These are phyloP conservation scores for Lasiodiplodia hormozganensis DNA, from an alignment of 2,329 filamentous ascomycete genomes.

Conservation along the genomic window DNA sequence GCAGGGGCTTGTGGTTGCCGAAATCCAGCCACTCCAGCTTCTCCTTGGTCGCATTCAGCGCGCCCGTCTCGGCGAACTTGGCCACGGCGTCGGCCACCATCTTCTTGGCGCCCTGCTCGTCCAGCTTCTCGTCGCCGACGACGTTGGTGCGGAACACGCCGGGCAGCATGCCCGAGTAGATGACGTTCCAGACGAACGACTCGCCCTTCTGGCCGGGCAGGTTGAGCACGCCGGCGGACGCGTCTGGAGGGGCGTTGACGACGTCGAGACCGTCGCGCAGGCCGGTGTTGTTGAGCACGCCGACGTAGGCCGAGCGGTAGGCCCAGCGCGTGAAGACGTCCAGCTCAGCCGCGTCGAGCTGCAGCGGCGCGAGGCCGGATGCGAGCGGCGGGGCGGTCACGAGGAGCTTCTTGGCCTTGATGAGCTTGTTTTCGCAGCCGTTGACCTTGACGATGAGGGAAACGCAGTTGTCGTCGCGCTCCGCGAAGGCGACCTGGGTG, in stretches of 20 bases:
- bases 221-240: conserved; percentile 41
- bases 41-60: conserved; percentile 10
- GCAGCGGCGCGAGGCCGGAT: conserved; percentile 53
- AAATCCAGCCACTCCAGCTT: conserved; percentile 31
- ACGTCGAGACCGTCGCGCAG: conserved; percentile 40
- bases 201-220: conserved; percentile 30
- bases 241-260: conserved; percentile 39
- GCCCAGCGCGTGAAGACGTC: conserved; percentile 48
- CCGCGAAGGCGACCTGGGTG: conserved; percentile 21
- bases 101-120: not conserved
- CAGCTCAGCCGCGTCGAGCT: conserved; percentile 53
- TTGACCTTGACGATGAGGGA: conserved; percentile 33
- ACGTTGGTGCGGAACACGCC: conserved; percentile 34
- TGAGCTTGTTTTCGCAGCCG: conserved; percentile 31
- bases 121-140: conserved; percentile 24
- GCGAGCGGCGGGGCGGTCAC: conserved; percentile 50
- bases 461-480: not conserved
- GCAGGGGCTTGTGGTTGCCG: conserved; percentile 38
- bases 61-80: not conserved
- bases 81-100: not conserved
- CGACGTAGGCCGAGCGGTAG: conserved; percentile 49
- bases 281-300: conserved; percentile 48
- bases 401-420: conserved; percentile 52
- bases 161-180: conserved; percentile 30
- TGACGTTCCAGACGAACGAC: not conserved